Conservation (phyloP, 202 grass and related monocot species). For the Eragrostis tef region DNA sequence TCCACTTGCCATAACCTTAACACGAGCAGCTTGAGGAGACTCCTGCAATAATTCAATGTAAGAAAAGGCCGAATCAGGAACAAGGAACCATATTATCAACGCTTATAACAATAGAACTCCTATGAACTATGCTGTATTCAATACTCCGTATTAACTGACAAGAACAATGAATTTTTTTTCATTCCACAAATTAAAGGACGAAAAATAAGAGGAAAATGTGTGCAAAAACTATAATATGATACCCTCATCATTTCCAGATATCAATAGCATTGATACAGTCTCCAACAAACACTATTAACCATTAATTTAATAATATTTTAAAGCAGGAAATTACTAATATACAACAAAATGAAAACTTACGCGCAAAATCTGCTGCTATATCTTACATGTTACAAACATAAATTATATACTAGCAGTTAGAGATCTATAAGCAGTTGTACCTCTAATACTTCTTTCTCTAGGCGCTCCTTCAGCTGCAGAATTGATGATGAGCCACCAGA, state of each 20-base stretch:
- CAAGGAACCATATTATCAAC: slow-evolving; percentile 31
- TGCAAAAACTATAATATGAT: no score
- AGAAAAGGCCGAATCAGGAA: neutral
- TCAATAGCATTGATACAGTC: neutral
- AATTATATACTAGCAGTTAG: neutral
- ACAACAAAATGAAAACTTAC: slow-evolving; percentile 11
- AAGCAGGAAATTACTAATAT: neutral
- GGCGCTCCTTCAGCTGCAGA: slow-evolving; percentile 92
- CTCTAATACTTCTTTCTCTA: slow-evolving; percentile 99
- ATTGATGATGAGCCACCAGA: slow-evolving; percentile 95
- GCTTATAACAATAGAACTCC: slow-evolving; percentile 16
- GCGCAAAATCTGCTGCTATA: neutral
- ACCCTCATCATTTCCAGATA: neutral
- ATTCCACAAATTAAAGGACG: neutral
- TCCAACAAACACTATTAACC: neutral
- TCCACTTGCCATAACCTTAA: slow-evolving; percentile 96
- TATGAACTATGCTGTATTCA: slow-evolving; percentile 8
- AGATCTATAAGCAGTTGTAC: slow-evolving; percentile 40
- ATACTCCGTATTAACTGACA: slow-evolving; percentile 20
- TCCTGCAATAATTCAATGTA: slow-evolving; percentile 63
- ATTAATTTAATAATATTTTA: neutral
- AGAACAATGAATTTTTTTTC: slow-evolving; percentile 2
- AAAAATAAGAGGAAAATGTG: neutral
- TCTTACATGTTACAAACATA: slow-evolving; percentile 28
- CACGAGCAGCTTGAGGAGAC: slow-evolving; percentile 88